phyloP scores from a whole-genome alignment of 2,329 filamentous ascomycete genomes.

The Rutstroemia sydowiana region DNA sequence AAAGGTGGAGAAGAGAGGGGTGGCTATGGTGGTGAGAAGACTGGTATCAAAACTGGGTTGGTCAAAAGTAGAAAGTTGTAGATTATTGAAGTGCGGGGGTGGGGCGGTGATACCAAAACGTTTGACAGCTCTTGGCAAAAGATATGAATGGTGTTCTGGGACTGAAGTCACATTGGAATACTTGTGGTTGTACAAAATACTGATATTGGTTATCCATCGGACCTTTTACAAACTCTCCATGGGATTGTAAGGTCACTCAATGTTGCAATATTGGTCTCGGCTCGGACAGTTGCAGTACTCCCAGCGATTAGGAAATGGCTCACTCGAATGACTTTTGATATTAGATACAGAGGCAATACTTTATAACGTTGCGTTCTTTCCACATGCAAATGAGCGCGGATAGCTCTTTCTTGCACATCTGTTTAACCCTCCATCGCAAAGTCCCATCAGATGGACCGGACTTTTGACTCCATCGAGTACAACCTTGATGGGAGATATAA shows the following conservation, averaged over 20 bases:
- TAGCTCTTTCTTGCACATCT: conserved; percentile 1
- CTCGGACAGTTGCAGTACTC: not conserved
- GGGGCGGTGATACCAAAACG: not conserved
- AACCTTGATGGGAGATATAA: not conserved
- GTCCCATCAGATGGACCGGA: conserved; percentile 5
- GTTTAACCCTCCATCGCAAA: not conserved
- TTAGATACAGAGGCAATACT: not conserved
- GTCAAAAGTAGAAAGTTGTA: conserved; percentile 84
- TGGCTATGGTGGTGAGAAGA: conserved; percentile 84
- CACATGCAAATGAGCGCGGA: not conserved
- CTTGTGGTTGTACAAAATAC: not conserved
- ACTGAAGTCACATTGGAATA: not conserved
- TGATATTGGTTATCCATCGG: not conserved
- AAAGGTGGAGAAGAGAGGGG: conserved; percentile 77
- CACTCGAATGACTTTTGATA: not conserved
- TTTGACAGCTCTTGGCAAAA: not conserved
- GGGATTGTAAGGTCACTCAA: not conserved
- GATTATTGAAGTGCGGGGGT: no score
- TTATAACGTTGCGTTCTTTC: not conserved
- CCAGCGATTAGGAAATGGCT: not conserved
- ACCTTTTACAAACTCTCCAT: not conserved
- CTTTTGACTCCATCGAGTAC: not conserved
- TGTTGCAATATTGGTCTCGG: not conserved
- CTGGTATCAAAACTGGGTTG: conserved; percentile 89
- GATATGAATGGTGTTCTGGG: not conserved